phyloP scores from a whole-genome alignment of 1,139 yeast species.

The Protomyces inundatus region DNA sequence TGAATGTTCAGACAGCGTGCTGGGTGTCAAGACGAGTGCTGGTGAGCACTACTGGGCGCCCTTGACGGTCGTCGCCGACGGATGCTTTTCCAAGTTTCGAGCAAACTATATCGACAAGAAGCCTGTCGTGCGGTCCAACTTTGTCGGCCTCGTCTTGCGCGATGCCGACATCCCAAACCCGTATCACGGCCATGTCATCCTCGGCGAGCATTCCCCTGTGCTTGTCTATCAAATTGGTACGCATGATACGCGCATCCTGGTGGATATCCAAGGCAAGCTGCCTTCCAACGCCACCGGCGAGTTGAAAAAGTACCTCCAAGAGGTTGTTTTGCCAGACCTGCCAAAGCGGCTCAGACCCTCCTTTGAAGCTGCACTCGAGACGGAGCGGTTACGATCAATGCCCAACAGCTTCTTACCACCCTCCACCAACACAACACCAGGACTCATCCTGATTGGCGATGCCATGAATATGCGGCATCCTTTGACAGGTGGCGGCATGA shows the following conservation, averaged over 20 bases:
- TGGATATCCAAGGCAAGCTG: constrained; percentile 74
- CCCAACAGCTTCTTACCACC: constrained; percentile 92
- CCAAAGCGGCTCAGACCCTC: constrained; percentile 65
- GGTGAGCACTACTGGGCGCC: constrained; percentile 49
- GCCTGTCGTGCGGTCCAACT: constrained; percentile 62
- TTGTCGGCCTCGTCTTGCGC: constrained; percentile 72
- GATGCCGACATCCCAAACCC: constrained; percentile 68
- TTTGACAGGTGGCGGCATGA: constrained; percentile 98
- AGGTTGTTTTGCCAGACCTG: constrained; percentile 59
- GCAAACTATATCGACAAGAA: constrained; percentile 63
- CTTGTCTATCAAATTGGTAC: constrained; percentile 81
- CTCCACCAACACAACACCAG: constrained; percentile 56
- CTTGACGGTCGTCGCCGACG: constrained; percentile 79
- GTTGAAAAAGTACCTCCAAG: constrained; percentile 54
- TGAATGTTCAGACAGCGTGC: constrained; percentile 49
- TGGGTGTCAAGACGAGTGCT: constrained; percentile 53
- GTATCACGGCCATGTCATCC: constrained; percentile 80
- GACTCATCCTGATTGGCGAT: constrained; percentile 85
- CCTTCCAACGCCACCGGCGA: constrained; percentile 63
- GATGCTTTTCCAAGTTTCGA: constrained; percentile 89
- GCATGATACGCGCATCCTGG: constrained; percentile 75
- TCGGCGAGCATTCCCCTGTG: constrained; percentile 83
- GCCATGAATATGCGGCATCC: constrained; percentile 98
- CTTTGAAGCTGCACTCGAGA: constrained; percentile 53
- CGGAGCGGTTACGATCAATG: constrained; percentile 69